Base-by-base conservation (phyloP, 768 basidiomycete genomes). In the Pholiota conissans region DNA sequence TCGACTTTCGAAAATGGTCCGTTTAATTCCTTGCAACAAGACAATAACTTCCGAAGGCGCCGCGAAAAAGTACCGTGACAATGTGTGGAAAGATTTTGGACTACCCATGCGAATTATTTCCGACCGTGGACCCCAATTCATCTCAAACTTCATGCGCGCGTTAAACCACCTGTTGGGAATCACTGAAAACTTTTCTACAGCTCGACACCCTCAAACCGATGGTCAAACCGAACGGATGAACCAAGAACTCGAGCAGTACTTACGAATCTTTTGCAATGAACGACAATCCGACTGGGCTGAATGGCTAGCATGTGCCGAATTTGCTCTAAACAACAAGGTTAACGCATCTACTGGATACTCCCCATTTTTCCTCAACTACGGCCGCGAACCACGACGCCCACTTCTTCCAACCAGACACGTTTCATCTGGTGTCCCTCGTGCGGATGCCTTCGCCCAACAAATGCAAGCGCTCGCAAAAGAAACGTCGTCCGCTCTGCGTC, bases 161-260 rank as follows among this genome's bases (percentile, higher is more conserved):
- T 55, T 80, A 0, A 66, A 67, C 24, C 27, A 46, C 22, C 48
- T 67, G 0, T 68, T 79, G 0, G 69, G 72, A 0, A 76, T 80
- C 39, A 49, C 73, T 13, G 49, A 51, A 1, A 71, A 69, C 32
- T 59, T 73, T 0, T 72, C 70, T 5, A 80, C 79, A 0, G 78
- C 77, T 1, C 80, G 73, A 48, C 80, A 80, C 54, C 80, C 79
- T 5, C 64, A 67, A 40, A 64, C 61, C 3, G 61, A 68, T 40
- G 63, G 69, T 13, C 66, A 68, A 40, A 76, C 74, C 3, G 65
- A 75, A 58, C 57, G 58, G 10, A 55, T 62, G n/a, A 72, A 71
- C 51, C 72, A 71, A 46, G 65, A 67, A 47, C n/a, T 74, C 1
- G 68, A 72, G 52, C 61, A 70, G 40, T 73, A 69, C 55, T 61